Evolutionary conservation across 257 asterid species (phyloP), one percentile per base, ranked within the genome.

Genomic region (Scutellaria minor): DNA sequence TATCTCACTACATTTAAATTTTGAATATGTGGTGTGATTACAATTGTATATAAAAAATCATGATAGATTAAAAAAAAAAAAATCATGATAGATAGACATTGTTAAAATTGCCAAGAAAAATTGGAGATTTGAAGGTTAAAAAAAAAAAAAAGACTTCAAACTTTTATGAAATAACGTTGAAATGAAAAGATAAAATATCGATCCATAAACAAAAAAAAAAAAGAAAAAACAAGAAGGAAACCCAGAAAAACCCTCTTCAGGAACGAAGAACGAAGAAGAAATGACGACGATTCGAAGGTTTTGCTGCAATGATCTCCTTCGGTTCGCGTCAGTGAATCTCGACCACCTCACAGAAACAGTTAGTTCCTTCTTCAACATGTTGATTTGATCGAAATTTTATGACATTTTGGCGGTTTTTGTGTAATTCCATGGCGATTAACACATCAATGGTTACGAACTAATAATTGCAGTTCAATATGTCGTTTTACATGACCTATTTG

Each of bases 281-380:
- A 94, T 95, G 99, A 88, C 99, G 86, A 87, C 96, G 73, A 87
- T 95, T 78, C 84, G 96, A 78, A 86, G 92, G 66, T 90, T 95
- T 75, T 84, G 95, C 94, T 95, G 99, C 92, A 77, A 92, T 80
- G 99, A 95, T 79, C 92, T 95, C 68, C 95, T 94, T 77, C 88
- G 96, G 9, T 94, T 91, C 64, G 81, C 98, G 10, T 85, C 96
- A 0, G 97, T 91, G 65, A 94, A 94, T 78, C 88, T 94, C 31
- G 96, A 95, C 77, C 97, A 94, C 74, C 97, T 94, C 75, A 94
- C 98, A 0, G 97, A 95, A 84, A 95, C 97, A 5, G 96, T 89
- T n/a, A 64, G 76, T 62, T 70, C 54, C 12, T 64, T 66, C 27
- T 47, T 44, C 18, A 22, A 8, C 22, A 0, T 14, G 7, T 24